Evolutionary conservation across 169 alveolate genomes (phyloP).

Genomic region (Plasmodium gaboni): DNA sequence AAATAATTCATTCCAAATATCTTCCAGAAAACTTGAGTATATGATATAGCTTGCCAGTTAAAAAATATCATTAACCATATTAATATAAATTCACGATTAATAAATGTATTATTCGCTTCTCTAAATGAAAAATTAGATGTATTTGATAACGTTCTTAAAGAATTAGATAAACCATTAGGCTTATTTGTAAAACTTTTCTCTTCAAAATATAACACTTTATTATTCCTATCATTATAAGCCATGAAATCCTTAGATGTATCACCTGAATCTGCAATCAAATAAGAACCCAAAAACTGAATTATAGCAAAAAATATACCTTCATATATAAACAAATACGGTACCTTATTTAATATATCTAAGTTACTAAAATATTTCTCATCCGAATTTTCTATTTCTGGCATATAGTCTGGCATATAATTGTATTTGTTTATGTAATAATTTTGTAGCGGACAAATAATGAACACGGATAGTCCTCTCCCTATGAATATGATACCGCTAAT

Average conservation of each 20-base stretch:
- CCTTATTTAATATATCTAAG: constrained; percentile 47
- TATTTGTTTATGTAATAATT: constrained; percentile 51
- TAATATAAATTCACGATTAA: constrained; percentile 63
- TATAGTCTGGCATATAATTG: constrained; percentile 69
- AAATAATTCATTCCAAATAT: constrained; percentile 60
- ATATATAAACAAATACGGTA: constrained; percentile 63
- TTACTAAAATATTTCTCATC: constrained; percentile 65
- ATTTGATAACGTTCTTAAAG: constrained; percentile 37
- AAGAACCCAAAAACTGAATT: constrained; percentile 62
- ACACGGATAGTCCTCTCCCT: constrained; percentile 65
- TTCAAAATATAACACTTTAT: constrained; percentile 27
- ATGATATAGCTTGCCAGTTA: constrained; percentile 76
- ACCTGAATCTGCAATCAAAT: constrained; percentile 33
- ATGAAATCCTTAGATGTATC: constrained; percentile 46
- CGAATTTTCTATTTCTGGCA: constrained; percentile 42
- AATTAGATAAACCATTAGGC: constrained; percentile 29
- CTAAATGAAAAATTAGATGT: constrained; percentile 39
- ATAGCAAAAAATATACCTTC: constrained; percentile 66
- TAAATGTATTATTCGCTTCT: constrained; percentile 52
- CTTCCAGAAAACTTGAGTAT: constrained; percentile 65
- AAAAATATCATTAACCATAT: constrained; percentile 68
- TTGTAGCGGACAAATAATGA: constrained; percentile 49
- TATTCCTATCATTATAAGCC: constrained; percentile 38
- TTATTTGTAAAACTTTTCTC: constrained; percentile 30
- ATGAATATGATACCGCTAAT: constrained; percentile 65